Conservation (phyloP, 148 eudicot genomes). For the Persicaria tinctoria region DNA sequence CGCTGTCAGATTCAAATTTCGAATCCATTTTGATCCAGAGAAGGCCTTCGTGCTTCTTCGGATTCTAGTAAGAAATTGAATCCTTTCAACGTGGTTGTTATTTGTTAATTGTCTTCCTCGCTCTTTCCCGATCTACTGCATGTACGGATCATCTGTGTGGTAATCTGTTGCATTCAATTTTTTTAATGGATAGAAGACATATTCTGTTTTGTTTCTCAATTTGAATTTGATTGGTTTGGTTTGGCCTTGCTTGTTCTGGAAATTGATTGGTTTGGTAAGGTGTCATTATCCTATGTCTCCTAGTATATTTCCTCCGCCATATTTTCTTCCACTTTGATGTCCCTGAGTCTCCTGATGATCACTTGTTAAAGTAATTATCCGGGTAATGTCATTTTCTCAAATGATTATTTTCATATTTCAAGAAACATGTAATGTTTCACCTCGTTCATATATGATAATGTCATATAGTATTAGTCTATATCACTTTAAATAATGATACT, state of each 20-base stretch:
- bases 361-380: too few relatives aligned
- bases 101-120: background rate
- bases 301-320: too few relatives aligned
- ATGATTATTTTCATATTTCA: too few relatives aligned
- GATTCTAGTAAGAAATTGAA: background rate
- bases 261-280: constrained; percentile 1
- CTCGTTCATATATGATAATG: too few relatives aligned
- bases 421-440: too few relatives aligned
- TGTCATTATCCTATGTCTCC: too few relatives aligned
- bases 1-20: constrained; percentile 13
- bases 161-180: background rate
- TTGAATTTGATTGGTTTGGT: constrained; percentile 5
- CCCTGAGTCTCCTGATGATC: too few relatives aligned
- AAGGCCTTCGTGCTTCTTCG: constrained; percentile 12
- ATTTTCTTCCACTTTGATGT: too few relatives aligned
- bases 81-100: background rate
- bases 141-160: too few relatives aligned
- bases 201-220: constrained; percentile 8
- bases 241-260: background rate
- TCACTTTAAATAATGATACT: too few relatives aligned
- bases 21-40: constrained; percentile 7
- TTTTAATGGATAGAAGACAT: constrained; percentile 16
- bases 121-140: background rate
- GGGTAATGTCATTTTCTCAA: too few relatives aligned
- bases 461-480: too few relatives aligned